phyloP scores from a whole-genome alignment of 257 asterid species.

The Haberlea rhodopensis region DNA sequence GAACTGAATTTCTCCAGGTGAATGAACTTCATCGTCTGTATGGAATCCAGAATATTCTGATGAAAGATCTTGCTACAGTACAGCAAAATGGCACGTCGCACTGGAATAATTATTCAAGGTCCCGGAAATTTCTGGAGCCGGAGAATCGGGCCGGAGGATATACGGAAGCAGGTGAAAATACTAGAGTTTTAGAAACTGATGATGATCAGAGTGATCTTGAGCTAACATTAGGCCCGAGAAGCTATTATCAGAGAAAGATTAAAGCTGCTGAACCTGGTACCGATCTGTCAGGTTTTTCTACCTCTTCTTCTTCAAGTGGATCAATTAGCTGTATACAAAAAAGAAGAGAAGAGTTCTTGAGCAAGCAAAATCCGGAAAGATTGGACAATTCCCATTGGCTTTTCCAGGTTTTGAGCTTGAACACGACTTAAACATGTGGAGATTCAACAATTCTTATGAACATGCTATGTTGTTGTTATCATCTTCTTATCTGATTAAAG shows the following conservation, averaged over 20 bases:
- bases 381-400: slow-evolving; percentile 41
- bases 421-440: slow-evolving; percentile 27
- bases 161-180: slow-evolving; percentile 7
- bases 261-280: slow-evolving; percentile 20
- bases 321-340: slow-evolving; percentile 27
- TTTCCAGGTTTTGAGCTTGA: slow-evolving; percentile 44
- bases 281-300: slow-evolving; percentile 28
- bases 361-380: slow-evolving; percentile 34
- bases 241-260: slow-evolving; percentile 23
- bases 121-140: slow-evolving; percentile 25
- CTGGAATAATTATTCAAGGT: slow-evolving; percentile 10
- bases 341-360: slow-evolving; percentile 7
- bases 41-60: slow-evolving; percentile 41
- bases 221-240: slow-evolving; percentile 45
- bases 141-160: slow-evolving; percentile 30
- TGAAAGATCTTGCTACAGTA: slow-evolving; percentile 30
- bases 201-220: slow-evolving; percentile 41
- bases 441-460: neutral
- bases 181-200: neutral
- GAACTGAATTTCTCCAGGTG: slow-evolving; percentile 28
- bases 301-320: slow-evolving; percentile 44
- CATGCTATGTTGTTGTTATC: no score
- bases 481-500: no score
- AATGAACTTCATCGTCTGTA: slow-evolving; percentile 54
- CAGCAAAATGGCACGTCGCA: slow-evolving; percentile 9